Evolutionary conservation across 352 stramenopile genomes (phyloP).

Genomic region (Globisporangium nagaii): DNA sequence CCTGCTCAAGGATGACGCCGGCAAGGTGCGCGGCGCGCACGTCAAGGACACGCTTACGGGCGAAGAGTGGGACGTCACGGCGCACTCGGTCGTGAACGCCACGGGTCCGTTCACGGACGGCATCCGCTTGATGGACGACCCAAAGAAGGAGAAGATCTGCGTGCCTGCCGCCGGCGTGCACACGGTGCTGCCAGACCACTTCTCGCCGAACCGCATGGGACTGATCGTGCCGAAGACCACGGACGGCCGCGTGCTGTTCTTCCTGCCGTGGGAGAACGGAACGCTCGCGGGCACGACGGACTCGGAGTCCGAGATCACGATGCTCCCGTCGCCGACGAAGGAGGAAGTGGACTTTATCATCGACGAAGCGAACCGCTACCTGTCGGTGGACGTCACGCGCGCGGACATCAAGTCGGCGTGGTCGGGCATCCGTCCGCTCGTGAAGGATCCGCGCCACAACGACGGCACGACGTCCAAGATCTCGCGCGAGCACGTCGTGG

Average conservation of each 20-base stretch:
- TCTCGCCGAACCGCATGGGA: constrained; percentile 92
- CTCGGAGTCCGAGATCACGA: constrained; percentile 91
- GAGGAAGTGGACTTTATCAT: constrained; percentile 95
- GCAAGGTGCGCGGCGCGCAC: constrained; percentile 80
- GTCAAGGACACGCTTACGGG: constrained; percentile 88
- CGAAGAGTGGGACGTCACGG: constrained; percentile 87
- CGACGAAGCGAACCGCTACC: constrained; percentile 88
- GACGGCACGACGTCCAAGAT: constrained; percentile 84
- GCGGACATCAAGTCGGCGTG: constrained; percentile 93
- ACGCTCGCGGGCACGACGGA: constrained; percentile 93
- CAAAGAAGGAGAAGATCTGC: constrained; percentile 85
- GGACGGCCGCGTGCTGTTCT: constrained; percentile 93
- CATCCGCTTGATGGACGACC: constrained; percentile 92
- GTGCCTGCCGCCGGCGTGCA: constrained; percentile 93
- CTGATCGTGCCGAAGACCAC: constrained; percentile 96
- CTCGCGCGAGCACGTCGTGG: constrained; percentile 93
- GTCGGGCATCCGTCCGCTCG: constrained; percentile 94
- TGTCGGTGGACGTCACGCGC: constrained; percentile 84
- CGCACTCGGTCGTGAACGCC: constrained; percentile 91
- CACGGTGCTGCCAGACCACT: constrained; percentile 94
- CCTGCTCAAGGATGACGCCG: constrained; percentile 84
- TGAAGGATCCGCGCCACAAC: constrained; percentile 85
- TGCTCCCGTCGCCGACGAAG: constrained; percentile 90
- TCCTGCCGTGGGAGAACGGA: constrained; percentile 94
- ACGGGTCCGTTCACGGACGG: constrained; percentile 92